These are phyloP conservation scores for Ramalina intermedia DNA, from an alignment of 495 filamentous ascomycete genomes.

Conservation along the genomic window DNA sequence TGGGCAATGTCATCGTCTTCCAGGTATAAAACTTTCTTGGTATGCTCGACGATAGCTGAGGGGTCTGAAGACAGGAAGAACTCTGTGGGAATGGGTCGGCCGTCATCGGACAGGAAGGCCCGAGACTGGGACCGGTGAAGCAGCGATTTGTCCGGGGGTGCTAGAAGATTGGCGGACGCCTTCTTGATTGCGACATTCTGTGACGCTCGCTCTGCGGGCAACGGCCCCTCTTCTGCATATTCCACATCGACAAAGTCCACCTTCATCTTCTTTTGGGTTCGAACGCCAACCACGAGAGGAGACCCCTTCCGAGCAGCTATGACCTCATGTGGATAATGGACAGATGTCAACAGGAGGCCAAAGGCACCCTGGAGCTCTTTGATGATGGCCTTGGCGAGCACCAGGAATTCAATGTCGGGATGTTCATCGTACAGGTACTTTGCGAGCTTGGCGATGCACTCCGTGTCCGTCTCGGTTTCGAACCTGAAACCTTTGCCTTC, in stretches of 20 bases:
- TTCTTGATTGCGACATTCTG: constrained; percentile 96
- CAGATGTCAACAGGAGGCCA: constrained; percentile 89
- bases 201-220: constrained; percentile 86
- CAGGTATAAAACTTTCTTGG: constrained; percentile 98
- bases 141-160: constrained; percentile 87
- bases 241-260: constrained; percentile 99
- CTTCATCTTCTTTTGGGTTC: constrained; percentile 97
- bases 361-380: constrained; percentile 97
- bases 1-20: constrained; percentile 99
- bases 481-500: constrained; percentile 93
- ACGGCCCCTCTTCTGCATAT: constrained; percentile 71
- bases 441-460: constrained; percentile 96
- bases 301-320: constrained; percentile 97
- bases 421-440: constrained; percentile 97
- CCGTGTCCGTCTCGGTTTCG: constrained; percentile 97
- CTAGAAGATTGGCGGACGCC: constrained; percentile 64
- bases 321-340: constrained; percentile 96
- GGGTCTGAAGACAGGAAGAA: constrained; percentile 98
- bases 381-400: constrained; percentile 91
- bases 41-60: constrained; percentile 96
- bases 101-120: constrained; percentile 96
- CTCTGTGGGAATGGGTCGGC: constrained; percentile 91
- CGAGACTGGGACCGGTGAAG: constrained; percentile 96
- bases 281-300: constrained; percentile 86
- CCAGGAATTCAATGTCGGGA: constrained; percentile 87